A percentile compares a stretch with the other conserved stretches of the same genome.
These are phyloP conservation scores for Paramecium pentaurelia DNA, from an alignment of 73 alveolate genomes.

Conservation along the genomic window DNA sequence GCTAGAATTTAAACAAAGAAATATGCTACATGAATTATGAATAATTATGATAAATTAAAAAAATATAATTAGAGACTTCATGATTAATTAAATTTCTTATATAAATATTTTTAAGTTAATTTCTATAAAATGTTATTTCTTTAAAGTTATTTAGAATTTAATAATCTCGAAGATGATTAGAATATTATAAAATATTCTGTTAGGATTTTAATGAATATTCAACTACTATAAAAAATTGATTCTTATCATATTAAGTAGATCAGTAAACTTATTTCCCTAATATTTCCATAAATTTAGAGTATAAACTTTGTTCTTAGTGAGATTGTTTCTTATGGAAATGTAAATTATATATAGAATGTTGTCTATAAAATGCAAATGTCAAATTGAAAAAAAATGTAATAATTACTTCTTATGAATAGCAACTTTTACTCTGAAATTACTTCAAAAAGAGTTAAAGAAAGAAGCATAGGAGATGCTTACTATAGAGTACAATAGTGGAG, in stretches of 20 bases:
- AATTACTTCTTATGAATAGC: not conserved
- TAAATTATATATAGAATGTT: not conserved
- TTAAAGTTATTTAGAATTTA: not conserved
- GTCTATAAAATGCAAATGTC: not conserved
- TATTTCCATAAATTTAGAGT: too few species aligned
- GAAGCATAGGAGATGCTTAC: slow-evolving; percentile 23
- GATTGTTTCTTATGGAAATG: not conserved
- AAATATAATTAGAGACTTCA: not conserved
- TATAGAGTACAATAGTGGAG: not conserved
- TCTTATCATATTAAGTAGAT: too few species aligned
- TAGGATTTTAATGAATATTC: too few species aligned
- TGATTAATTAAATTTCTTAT: not conserved
- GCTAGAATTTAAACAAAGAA: not conserved
- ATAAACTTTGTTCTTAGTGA: not conserved
- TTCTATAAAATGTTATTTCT: not conserved
- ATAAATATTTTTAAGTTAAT: not conserved
- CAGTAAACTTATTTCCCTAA: not conserved
- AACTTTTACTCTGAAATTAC: not conserved
- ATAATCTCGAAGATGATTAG: not conserved
- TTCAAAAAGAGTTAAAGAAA: slow-evolving; percentile 35
- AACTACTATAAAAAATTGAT: not conserved
- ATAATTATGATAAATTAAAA: not conserved
- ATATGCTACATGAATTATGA: not conserved
- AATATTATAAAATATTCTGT: not conserved
- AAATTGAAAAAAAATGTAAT: not conserved